These are phyloP conservation scores for Castanopsis chinensis DNA, from an alignment of 306 rosid species.

Conservation along the genomic window DNA sequence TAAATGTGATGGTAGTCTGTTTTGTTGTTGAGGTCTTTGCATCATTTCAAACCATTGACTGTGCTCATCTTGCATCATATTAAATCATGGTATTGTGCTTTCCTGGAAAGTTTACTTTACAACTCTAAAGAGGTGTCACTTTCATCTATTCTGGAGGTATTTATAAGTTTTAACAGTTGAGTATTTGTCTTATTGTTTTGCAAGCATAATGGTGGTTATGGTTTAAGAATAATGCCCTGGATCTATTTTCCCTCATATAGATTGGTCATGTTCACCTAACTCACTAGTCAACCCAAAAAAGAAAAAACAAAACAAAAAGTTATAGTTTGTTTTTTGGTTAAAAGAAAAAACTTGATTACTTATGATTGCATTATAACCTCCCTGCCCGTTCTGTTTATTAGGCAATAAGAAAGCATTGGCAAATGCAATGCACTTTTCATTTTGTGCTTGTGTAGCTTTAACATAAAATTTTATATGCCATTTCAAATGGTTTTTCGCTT, in stretches of 20 bases:
- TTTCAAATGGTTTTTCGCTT: not conserved
- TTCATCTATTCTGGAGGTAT: not conserved
- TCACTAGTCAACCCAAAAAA: not conserved
- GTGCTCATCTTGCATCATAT: not conserved
- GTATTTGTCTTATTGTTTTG: not conserved
- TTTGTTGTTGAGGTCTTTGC: not conserved
- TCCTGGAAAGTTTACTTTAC: not conserved
- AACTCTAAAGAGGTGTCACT: not conserved
- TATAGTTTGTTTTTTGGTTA: too few species aligned
- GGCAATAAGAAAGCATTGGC: not conserved
- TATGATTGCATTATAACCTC: not conserved
- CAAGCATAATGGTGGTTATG: not conserved
- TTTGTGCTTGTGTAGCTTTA: not conserved
- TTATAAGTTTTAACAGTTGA: not conserved
- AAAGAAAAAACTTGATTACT: not conserved
- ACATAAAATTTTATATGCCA: not conserved
- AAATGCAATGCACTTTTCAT: not conserved
- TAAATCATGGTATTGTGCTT: constrained; percentile 5
- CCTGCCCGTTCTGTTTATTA: not conserved
- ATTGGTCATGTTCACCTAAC: not conserved
- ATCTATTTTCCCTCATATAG: not conserved
- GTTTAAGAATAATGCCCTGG: not conserved
- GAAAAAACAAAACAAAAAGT: not conserved
- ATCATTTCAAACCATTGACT: not conserved
- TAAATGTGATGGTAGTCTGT: constrained; percentile 6